Conservation (phyloP, 371 early-diverging fungal species). For the Vairimorpha apis region DNA sequence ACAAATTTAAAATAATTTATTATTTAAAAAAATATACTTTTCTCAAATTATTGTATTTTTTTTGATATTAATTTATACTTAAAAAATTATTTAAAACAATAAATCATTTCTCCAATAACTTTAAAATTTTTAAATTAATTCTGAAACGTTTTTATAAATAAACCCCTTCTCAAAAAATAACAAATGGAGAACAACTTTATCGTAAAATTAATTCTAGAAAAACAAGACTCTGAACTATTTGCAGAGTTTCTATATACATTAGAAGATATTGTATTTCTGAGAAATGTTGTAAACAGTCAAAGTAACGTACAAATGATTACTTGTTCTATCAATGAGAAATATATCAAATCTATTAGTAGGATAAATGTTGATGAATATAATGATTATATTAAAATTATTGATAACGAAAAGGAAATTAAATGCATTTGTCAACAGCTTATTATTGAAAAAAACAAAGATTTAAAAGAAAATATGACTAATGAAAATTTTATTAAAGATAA, state of each 20-base stretch:
- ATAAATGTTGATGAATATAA: not conserved
- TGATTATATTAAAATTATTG: not conserved
- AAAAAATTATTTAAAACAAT: not conserved
- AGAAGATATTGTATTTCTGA: not conserved
- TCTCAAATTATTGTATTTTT: too few relatives aligned
- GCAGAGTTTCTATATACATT: not conserved
- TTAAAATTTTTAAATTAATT: not conserved
- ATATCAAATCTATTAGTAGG: not conserved
- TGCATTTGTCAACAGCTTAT: not conserved
- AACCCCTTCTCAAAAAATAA: conserved; percentile 1
- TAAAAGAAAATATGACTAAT: too few relatives aligned
- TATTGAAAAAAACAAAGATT: not conserved
- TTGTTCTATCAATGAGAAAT: not conserved
- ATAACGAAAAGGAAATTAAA: not conserved
- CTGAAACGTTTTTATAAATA: not conserved
- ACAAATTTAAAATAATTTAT: not conserved
- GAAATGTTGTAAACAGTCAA: not conserved
- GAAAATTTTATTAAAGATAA: too few relatives aligned
- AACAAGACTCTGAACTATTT: not conserved
- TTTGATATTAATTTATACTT: too few relatives aligned
- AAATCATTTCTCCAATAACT: not conserved
- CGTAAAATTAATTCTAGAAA: not conserved
- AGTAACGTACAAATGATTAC: not conserved
- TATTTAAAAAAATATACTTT: too few relatives aligned
- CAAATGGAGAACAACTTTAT: not conserved